Percentiles rank a stretch among this genome's conserved stretches.
These are phyloP conservation scores for Entrophospora sp. DNA, from an alignment of 192 early-diverging fungal genomes.

Conservation along the genomic window DNA sequence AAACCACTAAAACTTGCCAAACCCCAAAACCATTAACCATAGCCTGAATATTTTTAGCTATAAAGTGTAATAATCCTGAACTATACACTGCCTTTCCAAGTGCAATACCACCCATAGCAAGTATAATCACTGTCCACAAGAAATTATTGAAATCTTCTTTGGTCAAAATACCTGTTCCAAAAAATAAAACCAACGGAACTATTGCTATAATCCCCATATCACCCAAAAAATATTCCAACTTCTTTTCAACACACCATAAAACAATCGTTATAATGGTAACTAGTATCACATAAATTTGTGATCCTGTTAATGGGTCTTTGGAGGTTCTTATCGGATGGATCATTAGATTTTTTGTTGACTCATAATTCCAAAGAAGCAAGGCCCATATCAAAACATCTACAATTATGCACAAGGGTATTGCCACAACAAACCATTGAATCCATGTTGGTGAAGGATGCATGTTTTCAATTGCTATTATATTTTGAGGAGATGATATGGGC, in stretches of 20 bases:
- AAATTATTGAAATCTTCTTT: constrained; percentile 97
- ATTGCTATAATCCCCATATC: constrained; percentile 95
- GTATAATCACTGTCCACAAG: constrained; percentile 80
- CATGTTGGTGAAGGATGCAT: constrained; percentile 86
- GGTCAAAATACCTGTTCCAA: constrained; percentile 77
- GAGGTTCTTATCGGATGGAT: constrained; percentile 51
- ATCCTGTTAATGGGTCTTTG: constrained; percentile 38
- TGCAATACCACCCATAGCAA: constrained; percentile 93
- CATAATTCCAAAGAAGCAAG: constrained; percentile 68
- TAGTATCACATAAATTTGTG: constrained; percentile 67
- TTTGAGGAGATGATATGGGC: constrained; percentile 96
- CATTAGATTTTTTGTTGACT: constrained; percentile 52
- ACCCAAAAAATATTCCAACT: constrained; percentile 65
- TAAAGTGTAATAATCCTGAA: constrained; percentile 72
- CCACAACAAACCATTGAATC: constrained; percentile 82
- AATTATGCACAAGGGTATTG: constrained; percentile 74
- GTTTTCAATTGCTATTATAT: constrained; percentile 87
- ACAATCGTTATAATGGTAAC: constrained; percentile 70
- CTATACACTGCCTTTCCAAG: constrained; percentile 87
- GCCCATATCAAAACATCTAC: constrained; percentile 78
- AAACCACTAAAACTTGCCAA: constrained; percentile 64
- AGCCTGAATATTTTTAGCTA: constrained; percentile 58
- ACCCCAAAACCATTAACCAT: constrained; percentile 57
- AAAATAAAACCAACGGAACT: constrained; percentile 77
- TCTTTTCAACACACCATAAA: constrained; percentile 82